phyloP scores from a whole-genome alignment of 768 basidiomycete genomes.

The Obba rivulosa region DNA sequence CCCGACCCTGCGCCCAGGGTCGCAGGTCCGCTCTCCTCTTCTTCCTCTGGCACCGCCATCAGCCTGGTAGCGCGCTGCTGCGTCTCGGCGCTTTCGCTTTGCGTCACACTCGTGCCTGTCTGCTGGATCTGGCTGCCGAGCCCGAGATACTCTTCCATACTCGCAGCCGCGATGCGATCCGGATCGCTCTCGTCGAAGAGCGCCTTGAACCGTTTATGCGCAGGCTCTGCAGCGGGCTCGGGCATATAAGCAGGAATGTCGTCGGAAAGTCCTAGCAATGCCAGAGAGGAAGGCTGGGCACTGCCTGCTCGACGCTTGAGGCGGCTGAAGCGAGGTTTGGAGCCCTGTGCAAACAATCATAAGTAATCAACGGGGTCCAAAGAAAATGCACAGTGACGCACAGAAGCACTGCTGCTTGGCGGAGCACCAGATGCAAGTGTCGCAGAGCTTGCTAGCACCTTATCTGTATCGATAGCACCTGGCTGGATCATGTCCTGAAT shows the following conservation, averaged over 20 bases:
- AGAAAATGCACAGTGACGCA: not conserved
- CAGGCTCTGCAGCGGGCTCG: conserved; percentile 46
- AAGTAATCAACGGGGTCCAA: not conserved
- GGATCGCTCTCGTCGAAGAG: conserved; percentile 66
- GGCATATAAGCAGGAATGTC: conserved; percentile 10
- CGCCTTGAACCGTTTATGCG: conserved; percentile 64
- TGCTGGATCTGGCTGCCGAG: conserved; percentile 5
- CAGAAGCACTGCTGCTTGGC: too few relatives aligned
- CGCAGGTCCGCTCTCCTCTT: conserved; percentile 36
- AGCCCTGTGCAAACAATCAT: not conserved
- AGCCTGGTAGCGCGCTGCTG: conserved; percentile 17
- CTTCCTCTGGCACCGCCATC: conserved; percentile 48
- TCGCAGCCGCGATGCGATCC: conserved; percentile 26
- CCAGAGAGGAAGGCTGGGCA: conserved; percentile 18
- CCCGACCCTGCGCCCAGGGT: conserved; percentile 17
- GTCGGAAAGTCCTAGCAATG: conserved; percentile 13
- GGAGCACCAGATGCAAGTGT: too few relatives aligned
- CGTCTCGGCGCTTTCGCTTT: conserved; percentile 17
- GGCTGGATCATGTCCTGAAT: conserved; percentile 27
- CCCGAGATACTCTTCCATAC: conserved; percentile 9
- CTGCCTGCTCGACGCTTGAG: conserved; percentile 54
- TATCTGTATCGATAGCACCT: too few relatives aligned
- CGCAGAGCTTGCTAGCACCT: too few relatives aligned
- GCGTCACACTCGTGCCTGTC: conserved; percentile 19
- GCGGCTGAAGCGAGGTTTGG: not conserved